Base-by-base conservation (phyloP, 2,329 filamentous ascomycete genomes). In the Aureobasidium sp. region DNA sequence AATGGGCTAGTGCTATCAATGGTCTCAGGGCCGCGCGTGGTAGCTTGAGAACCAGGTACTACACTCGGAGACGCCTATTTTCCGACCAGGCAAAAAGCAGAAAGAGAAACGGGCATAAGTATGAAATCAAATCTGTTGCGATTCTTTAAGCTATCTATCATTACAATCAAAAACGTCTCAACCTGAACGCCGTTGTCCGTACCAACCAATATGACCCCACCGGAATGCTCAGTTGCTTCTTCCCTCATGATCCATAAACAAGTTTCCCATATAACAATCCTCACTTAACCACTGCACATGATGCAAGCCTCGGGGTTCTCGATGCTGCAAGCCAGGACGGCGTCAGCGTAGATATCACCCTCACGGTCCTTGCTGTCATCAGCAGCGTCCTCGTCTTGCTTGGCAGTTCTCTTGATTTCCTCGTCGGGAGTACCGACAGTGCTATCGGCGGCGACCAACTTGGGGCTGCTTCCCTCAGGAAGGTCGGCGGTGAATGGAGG, bases 251-350 rank as follows among this genome's bases (percentile, higher is more conserved):
- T 51, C 41, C 57, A 60, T 60, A 10, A 60, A 42, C 32, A 37
- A 60, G 13, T 59, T 29, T 48, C 34, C 34, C 48, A 23, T 62
- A 26, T 3, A 41, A 39, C 41, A 32, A 47, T 41, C 13, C 20
- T 26, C 27, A n/a, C 56, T 39, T 84, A 97, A 80, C 92, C 93
- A 77, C 90, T 95, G 86, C 94, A 99, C 94, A 99, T 97, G 67
- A 96, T 75, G 75, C 94, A 99, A 52, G 88, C 83, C 75, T 99
- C 94, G 69, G 88, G 91, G 80, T 97, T 97, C 74, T 97, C 92
- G 75, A 99, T 97, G 78, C 92, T 97, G 82, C 94, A 99, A 70
- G 87, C 85, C 73, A 99, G 80, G 17, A 90, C 92, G 63, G 92
- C 90, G 69, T 97, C 90, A 0, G 93, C 93, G 76, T 96, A 99